Base-by-base conservation (phyloP, 495 filamentous ascomycete genomes). In the Tuber aestivum region DNA sequence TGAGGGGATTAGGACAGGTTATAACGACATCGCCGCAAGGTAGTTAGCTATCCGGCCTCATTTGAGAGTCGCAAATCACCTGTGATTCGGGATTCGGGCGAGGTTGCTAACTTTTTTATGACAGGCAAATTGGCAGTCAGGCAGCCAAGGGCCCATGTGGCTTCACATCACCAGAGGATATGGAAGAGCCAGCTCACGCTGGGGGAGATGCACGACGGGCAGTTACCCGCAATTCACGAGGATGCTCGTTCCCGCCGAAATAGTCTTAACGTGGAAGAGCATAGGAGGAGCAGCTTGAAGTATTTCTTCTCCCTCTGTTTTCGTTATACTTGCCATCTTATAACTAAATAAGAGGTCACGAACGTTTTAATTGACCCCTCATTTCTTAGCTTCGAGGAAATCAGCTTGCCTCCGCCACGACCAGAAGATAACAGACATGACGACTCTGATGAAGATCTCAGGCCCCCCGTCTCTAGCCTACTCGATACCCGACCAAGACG, bases 141-240 rank as follows among this genome's bases (percentile, higher is more conserved):
- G 27, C 56, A 80, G 23, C 77, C 76, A 45, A 73, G 71, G 35
- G 74, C 69, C 14, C 70, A 50, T 50, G 72, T 76, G 21, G 48
- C 73, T 20, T 73, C 79, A 16, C 70, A 78, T 82, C 84, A 84
- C 78, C 86, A 81, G 83, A 88, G 70, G 82, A 87, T 78, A 83
- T 87, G 76, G 81, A 87, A 84, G 75, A 88, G 89, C 72, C 81
- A 69, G 21, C 72, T 83, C 71, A 77, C 77, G 23, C 77, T 84
- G 18, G 87, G 89, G 78, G 81, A 84, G 68, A 71, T 73, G 40
- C 86, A 87, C 79, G 90, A 93, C 78, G 92, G 91, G 42, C 87
- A 87, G 78, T 83, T 99, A 73, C 92, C 95, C 12, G 89, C 92
- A 0, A 97, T 99, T 71, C 83, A 90, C 71, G 95, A 99, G 84